Percentiles rank a stretch among this genome's conserved stretches.
Evolutionary conservation across 768 basidiomycete species (phyloP).

Genomic region (Pisolithus microcarpus): DNA sequence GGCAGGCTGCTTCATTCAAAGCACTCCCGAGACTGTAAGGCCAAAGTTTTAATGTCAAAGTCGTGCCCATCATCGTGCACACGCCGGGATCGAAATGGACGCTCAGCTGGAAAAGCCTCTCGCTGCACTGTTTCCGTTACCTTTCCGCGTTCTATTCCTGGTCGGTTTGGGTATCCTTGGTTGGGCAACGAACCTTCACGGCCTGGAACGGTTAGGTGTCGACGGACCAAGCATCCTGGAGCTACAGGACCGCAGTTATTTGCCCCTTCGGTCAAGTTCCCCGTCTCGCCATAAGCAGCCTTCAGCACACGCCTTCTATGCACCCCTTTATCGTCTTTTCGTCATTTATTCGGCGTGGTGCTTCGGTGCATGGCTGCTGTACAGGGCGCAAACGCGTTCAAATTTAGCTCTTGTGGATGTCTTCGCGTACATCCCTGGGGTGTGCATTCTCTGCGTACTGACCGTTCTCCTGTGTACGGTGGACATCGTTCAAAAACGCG

Average conservation of each 20-base stretch:
- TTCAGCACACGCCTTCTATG: constrained; percentile 37
- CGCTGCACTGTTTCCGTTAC: constrained; percentile 70
- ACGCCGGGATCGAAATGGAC: constrained; percentile 22
- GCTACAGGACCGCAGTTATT: constrained; percentile 26
- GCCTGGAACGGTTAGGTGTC: constrained; percentile 64
- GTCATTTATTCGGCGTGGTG: constrained; percentile 54
- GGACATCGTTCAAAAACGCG: constrained; percentile 56
- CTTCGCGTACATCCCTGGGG: constrained; percentile 69
- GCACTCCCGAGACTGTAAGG: no score
- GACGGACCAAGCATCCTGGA: constrained; percentile 71
- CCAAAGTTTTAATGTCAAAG: neutral
- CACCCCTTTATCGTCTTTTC: constrained; percentile 63
- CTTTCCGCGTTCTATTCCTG: constrained; percentile 83
- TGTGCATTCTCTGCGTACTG: constrained; percentile 54
- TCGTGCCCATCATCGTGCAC: neutral
- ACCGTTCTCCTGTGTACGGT: constrained; percentile 60
- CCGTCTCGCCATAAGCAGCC: constrained; percentile 13
- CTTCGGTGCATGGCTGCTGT: constrained; percentile 62
- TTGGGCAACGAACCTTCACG: constrained; percentile 92
- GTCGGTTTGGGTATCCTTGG: constrained; percentile 73
- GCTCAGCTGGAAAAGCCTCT: constrained; percentile 38
- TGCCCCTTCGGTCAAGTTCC: constrained; percentile 17
- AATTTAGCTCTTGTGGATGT: constrained; percentile 57
- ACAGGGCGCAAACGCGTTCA: constrained; percentile 51
- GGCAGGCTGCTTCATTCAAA: neutral